These are phyloP conservation scores for Mucor saturninus DNA, from an alignment of 371 early-diverging fungal genomes.

Conservation along the genomic window DNA sequence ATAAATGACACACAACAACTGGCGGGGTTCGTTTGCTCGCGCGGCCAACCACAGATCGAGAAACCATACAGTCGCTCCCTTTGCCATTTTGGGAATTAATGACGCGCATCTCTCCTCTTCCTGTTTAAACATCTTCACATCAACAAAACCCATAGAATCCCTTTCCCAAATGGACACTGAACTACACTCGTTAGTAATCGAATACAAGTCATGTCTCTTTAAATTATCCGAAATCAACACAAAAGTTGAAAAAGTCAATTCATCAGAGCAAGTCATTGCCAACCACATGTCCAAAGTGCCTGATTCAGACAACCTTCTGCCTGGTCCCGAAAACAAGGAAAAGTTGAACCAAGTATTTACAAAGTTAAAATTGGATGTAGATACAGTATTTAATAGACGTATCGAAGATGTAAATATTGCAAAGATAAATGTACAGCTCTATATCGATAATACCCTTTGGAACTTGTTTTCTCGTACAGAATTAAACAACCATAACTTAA, in stretches of 20 bases:
- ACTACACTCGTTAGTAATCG: conserved; percentile 14
- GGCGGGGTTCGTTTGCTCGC: too few relatives aligned
- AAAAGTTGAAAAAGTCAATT: conserved; percentile 12
- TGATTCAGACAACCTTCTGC: conserved; percentile 23
- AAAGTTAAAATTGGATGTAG: conserved; percentile 34
- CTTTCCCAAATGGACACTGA: conserved; percentile 17
- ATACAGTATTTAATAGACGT: conserved; percentile 32
- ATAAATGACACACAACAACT: conserved; percentile 6
- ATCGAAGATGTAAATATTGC: conserved; percentile 33
- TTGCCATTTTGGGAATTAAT: too few relatives aligned
- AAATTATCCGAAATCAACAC: conserved; percentile 23
- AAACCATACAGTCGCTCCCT: too few relatives aligned
- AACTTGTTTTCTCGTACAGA: conserved; percentile 22
- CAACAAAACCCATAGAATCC: too few relatives aligned
- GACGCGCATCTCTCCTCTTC: too few relatives aligned
- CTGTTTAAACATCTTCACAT: too few relatives aligned
- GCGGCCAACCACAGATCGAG: too few relatives aligned
- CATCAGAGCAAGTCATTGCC: conserved; percentile 25
- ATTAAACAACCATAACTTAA: conserved; percentile 9
- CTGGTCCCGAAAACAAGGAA: conserved; percentile 29
- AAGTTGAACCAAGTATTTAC: conserved; percentile 31
- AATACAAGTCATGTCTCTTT: conserved; percentile 27
- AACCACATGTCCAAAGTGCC: conserved; percentile 34
- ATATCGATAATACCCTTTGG: conserved; percentile 49
- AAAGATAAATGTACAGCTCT: conserved; percentile 56